Evolutionary conservation across 169 alveolate genomes (phyloP), one percentile per base, ranked within the genome.

Genomic region (Amoebophrya sp.): DNA sequence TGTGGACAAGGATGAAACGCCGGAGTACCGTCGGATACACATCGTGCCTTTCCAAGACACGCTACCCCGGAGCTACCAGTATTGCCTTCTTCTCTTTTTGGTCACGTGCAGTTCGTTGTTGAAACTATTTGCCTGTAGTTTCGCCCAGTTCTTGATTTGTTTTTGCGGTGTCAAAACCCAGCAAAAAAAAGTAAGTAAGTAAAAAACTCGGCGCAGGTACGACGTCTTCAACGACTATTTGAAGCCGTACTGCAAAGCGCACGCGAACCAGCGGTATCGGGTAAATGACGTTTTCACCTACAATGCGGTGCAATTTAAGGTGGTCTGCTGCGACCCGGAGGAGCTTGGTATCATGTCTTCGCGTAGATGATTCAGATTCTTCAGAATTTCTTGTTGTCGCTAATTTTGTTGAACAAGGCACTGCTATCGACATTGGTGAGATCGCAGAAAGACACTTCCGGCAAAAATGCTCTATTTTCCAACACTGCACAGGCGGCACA

Each of bases 211-310:
- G n/a, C n/a, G 29, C 39, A 40, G 41, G 91, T 89, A 89, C 39
- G 91, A 89, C 35, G 29, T 89, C 3, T 89, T 40, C 77, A 89
- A 89, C 91, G 91, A 89, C 91, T 89, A 89, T 32, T 54, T 89
- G 66, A 89, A 89, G 91, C 91, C 91, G 12, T 89, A 89, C 38
- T 89, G 40, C 91, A 89, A 89, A n/a, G 91, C 91, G 0, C 91
- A 89, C 23, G 77, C 77, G 38, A 39, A 39, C 39, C 91, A 54
- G 77, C 23, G 77, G 18, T 89, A 89, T 40, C 77, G 77, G 23
- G 91, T 89, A 0, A 89, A 89, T 23, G 91, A 89, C 38, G 35
- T 89, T 2, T 89, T 89, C 23, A 54, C 40, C 39, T 89, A 39
- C 39, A 40, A 89, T 40, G 91, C 77, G 38, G 91, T 89, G 39